Evolutionary conservation across 352 stramenopile species (phyloP), one percentile per base, ranked within the genome.

Genomic region (Globisporangium heterothallicum): DNA sequence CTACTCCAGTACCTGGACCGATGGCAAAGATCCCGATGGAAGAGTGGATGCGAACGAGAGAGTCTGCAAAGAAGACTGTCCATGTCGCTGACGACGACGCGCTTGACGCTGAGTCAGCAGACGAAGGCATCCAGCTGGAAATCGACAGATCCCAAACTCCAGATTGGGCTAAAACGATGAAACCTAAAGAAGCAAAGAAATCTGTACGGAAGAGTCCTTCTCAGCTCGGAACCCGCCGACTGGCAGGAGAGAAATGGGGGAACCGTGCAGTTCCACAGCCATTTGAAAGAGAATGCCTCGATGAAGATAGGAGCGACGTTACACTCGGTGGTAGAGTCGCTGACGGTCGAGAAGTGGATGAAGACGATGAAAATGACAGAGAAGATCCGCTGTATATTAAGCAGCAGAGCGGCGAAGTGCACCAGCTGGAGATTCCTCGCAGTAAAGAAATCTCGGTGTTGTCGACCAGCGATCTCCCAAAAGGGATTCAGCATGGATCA

Each of bases 41-140:
- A 36, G 69, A 86, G 1, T 91, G 79, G 79, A 91, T 91, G 77
- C 46, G 64, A 30, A 91, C 77, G 8, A 72, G 73, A n/a, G 54
- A 68, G 10, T 72, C 69, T 5, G 74, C 74, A 19, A 86, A 74
- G 52, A 69, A 67, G 34, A 73, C 72, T 4, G 56, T 75, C n/a
- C 19, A 62, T 27, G 58, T 77, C 2, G 30, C 42, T n/a, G 55
- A 66, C 21, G 53, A 43, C 14, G 18, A 12, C n/a, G 22, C 14
- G 18, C 16, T 43, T 42, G n/a, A 45, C 8, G 12, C 16, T 14
- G 12, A 36, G 3, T n/a, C 41, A 21, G 7, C 22, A 0, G 26
- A 53, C 3, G 21, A 41, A n/a, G 18, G 43, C 4, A 10, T 56
- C 4, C 38, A 45, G 5, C 40, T 84, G 5, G 30, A 50, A 0